These are phyloP conservation scores for Blastocystis sp. DNA, from an alignment of 352 stramenopile genomes.

Conservation along the genomic window DNA sequence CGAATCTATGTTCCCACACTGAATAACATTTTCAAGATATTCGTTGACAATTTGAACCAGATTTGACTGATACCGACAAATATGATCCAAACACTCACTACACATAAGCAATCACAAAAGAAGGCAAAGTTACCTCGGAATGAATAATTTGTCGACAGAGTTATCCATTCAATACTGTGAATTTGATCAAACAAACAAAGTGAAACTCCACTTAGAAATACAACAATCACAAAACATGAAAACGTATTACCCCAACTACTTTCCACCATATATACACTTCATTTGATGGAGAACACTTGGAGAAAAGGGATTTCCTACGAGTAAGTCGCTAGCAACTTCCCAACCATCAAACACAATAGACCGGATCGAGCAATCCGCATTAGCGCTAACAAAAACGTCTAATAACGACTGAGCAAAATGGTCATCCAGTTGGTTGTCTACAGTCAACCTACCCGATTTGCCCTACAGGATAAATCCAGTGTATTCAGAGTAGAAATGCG, in stretches of 20 bases:
- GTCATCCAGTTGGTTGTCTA: slow-evolving; percentile 44
- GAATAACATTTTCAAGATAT: slow-evolving; percentile 14
- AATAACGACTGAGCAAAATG: slow-evolving; percentile 37
- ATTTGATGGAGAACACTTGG: slow-evolving; percentile 24
- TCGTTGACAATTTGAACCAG: slow-evolving; percentile 43
- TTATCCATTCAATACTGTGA: slow-evolving; percentile 38
- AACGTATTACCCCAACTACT: neutral
- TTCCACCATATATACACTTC: slow-evolving; percentile 45
- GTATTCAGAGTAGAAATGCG: neutral
- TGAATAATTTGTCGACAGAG: slow-evolving; percentile 29
- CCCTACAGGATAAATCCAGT: slow-evolving; percentile 13
- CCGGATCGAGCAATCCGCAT: neutral
- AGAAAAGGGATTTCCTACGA: slow-evolving; percentile 29
- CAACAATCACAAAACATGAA: neutral
- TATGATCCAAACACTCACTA: slow-evolving; percentile 53
- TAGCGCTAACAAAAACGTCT: slow-evolving; percentile 32
- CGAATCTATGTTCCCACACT: neutral
- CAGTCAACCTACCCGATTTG: neutral
- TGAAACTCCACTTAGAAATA: neutral
- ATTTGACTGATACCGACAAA: slow-evolving; percentile 28
- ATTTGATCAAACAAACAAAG: neutral
- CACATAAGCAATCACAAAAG: neutral
- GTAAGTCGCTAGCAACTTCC: neutral
- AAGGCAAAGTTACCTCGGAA: neutral
- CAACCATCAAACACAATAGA: slow-evolving; percentile 24